Base-by-base conservation (phyloP, 2,329 filamentous ascomycete species). In the Aspergillus glaucus region DNA sequence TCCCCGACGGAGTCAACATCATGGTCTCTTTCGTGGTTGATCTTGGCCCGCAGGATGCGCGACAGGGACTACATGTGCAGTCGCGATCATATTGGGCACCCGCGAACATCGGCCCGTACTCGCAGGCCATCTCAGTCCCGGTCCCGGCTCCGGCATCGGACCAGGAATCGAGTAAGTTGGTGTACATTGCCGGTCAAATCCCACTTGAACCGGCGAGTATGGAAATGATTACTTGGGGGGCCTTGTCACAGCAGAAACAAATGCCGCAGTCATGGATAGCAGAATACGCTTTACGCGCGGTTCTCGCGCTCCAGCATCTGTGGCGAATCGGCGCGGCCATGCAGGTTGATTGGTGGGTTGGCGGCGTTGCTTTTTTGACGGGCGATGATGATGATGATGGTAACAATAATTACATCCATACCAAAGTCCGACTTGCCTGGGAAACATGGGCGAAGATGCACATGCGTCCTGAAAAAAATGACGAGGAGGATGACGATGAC, bases 61-160 rank as follows among this genome's bases (percentile, higher is more conserved):
- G 75, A 28, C 65, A 71, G 49, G 87, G 69, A 0, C 78, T 97
- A 1, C 93, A 98, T 66, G 91, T 98, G 5, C 93, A 97, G 69
- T 91, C 87, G 3, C 78, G 88, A 36, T 95, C 89, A 9, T 97
- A 97, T 75, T 98, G 93, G 93, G 93, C 93, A 0, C 93, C 93
- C 0, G 92, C 93, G 17, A 97, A 97, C 62, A 97, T 98, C 47
- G 93, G 93, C 0, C 93, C 93, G 0, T 97, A 97, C 68, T 96
- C 91, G 48, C 93, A 98, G 71, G 89, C 90, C 3, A 82, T 93
- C 9, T 61, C 76, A 7, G 50, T 64, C 7, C 56, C 60, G 3
- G 46, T 64, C 24, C 10, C 3, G 37, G 3, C 10, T 12, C 26
- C 26, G 17, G 37, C 19, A 12, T 40, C 9, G 37, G n/a, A 30